Percentiles rank a stretch among this genome's conserved stretches.
phyloP scores from a whole-genome alignment of 176 grass and related monocot species.

The Oryza longistaminata region DNA sequence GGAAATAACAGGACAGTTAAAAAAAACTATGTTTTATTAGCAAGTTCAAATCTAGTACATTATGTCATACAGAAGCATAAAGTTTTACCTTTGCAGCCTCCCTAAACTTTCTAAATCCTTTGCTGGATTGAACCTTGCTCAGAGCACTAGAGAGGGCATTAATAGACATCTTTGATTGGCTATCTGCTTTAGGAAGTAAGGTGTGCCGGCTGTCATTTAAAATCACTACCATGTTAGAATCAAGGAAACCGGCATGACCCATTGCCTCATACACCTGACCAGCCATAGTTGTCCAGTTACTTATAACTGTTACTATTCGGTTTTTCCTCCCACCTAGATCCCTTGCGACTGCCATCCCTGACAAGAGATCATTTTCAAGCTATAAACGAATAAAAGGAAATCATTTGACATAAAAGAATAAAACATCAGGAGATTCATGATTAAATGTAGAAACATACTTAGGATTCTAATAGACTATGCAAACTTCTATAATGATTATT shows the following conservation, averaged over 20 bases:
- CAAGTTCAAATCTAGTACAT: background rate
- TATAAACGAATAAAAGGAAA: conserved; percentile 26
- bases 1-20: conserved; percentile 4
- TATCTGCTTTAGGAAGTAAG: conserved; percentile 55
- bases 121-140: conserved; percentile 81
- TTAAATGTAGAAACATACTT: background rate
- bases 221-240: conserved; percentile 87
- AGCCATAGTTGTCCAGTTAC: conserved; percentile 82
- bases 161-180: conserved; percentile 49
- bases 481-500: conserved; percentile 30
- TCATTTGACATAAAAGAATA: background rate
- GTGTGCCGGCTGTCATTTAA: conserved; percentile 68
- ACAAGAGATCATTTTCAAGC: conserved; percentile 31
- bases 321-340: conserved; percentile 76
- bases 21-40: background rate
- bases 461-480: conserved; percentile 2
- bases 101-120: conserved; percentile 70
- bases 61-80: background rate
- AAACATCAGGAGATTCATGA: background rate
- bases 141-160: conserved; percentile 73
- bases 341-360: conserved; percentile 79
- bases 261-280: conserved; percentile 84
- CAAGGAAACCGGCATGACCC: conserved; percentile 71
- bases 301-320: conserved; percentile 69
- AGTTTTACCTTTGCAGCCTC: conserved; percentile 74